These are phyloP conservation scores for Plasmodium sp. DNA, from an alignment of 169 alveolate genomes.

Conservation along the genomic window DNA sequence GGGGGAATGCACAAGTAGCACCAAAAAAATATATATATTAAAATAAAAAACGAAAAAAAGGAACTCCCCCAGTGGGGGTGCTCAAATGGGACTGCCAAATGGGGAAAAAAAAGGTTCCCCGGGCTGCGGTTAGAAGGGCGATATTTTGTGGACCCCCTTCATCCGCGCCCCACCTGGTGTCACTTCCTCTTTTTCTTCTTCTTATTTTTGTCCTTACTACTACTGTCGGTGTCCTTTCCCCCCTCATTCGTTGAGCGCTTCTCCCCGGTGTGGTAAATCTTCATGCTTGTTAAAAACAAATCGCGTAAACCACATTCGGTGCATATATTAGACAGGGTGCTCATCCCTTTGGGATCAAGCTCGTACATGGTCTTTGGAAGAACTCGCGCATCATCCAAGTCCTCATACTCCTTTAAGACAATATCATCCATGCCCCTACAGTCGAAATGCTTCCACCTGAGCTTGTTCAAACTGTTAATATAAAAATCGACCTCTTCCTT, in stretches of 20 bases:
- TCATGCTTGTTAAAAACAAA: constrained; percentile 81
- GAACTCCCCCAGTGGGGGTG: neutral
- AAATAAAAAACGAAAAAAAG: neutral
- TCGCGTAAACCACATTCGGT: constrained; percentile 79
- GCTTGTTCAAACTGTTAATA: constrained; percentile 79
- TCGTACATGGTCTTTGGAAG: constrained; percentile 77
- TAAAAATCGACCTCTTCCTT: constrained; percentile 80
- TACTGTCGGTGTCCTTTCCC: neutral
- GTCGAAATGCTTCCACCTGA: constrained; percentile 82
- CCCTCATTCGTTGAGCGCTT: constrained; percentile 1
- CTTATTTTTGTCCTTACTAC: constrained; percentile 6
- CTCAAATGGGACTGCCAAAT: neutral
- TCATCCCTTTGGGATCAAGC: constrained; percentile 77
- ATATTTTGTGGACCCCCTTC: neutral
- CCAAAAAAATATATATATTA: neutral
- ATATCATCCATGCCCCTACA: constrained; percentile 79
- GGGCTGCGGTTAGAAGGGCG: neutral
- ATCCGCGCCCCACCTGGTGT: neutral
- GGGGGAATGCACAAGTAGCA: neutral
- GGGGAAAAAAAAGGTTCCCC: neutral
- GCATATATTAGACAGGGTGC: constrained; percentile 76
- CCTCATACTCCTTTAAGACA: constrained; percentile 43
- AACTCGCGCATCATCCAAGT: constrained; percentile 62
- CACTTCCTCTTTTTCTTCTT: constrained; percentile 17
- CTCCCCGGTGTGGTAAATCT: constrained; percentile 55